Conservation (phyloP, 345 rosid genomes). For the Salix dunnii region DNA sequence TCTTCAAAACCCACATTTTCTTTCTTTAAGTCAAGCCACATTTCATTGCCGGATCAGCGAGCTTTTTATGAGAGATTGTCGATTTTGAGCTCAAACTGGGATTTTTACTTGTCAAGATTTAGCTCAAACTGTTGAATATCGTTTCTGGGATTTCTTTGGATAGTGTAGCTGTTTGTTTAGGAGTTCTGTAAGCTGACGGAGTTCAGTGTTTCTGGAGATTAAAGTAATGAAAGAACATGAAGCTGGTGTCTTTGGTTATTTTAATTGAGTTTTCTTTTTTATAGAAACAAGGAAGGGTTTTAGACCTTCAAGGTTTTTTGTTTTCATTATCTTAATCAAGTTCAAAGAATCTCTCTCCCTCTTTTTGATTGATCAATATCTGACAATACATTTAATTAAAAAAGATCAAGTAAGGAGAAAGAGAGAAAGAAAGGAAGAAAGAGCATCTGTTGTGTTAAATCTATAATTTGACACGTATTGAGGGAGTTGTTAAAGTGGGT, state of each 20-base stretch:
- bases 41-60: neutral
- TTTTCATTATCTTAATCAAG: slow-evolving; percentile 16
- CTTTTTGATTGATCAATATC: slow-evolving; percentile 12
- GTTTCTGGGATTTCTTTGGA: slow-evolving; percentile 27
- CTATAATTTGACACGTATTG: neutral
- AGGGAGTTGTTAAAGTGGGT: slow-evolving; percentile 15
- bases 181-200: slow-evolving; percentile 1
- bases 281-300: slow-evolving; percentile 21
- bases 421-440: neutral
- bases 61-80: slow-evolving; percentile 2
- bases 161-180: slow-evolving; percentile 1
- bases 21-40: neutral
- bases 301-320: slow-evolving; percentile 23
- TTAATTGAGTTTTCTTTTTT: slow-evolving; percentile 15
- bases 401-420: slow-evolving; percentile 10
- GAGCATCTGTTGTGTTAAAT: slow-evolving; percentile 1
- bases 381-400: slow-evolving; percentile 6
- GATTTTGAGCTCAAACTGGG: neutral
- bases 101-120: neutral
- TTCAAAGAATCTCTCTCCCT: slow-evolving; percentile 23
- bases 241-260: slow-evolving; percentile 19
- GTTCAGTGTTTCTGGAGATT: slow-evolving; percentile 6
- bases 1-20: neutral
- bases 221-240: slow-evolving; percentile 14
- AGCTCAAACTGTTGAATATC: neutral